These are phyloP conservation scores for Linnemannia hyalina DNA, from an alignment of 192 early-diverging fungal species.

Conservation along the genomic window DNA sequence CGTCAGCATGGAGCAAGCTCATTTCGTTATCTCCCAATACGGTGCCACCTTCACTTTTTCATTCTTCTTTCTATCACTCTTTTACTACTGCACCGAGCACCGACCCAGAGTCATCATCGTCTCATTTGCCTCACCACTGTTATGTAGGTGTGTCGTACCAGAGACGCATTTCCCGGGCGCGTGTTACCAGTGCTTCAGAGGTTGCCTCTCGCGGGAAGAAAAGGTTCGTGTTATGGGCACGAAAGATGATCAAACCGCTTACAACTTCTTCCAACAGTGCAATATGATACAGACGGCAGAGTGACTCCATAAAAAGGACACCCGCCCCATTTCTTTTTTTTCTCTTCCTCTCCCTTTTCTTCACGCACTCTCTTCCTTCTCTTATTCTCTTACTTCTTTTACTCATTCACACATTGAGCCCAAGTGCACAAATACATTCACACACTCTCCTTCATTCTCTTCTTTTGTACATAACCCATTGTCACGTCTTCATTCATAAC, in stretches of 20 bases:
- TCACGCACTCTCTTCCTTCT: not conserved
- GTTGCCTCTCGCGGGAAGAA: not conserved
- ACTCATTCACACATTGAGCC: not conserved
- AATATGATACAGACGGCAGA: not conserved
- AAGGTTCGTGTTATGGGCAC: not conserved
- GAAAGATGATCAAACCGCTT: too few relatives aligned
- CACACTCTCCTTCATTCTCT: not conserved
- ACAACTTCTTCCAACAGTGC: not conserved
- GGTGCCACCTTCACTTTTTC: too few relatives aligned
- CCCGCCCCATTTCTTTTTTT: not conserved
- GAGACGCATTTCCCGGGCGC: too few relatives aligned
- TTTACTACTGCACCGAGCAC: too few relatives aligned
- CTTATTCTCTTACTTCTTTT: not conserved
- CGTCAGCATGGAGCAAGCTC: not conserved
- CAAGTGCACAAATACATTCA: not conserved
- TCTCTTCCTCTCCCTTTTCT: not conserved
- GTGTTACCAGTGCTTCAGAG: not conserved
- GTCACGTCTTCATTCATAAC: not conserved
- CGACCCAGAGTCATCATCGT: too few relatives aligned
- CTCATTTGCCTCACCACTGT: too few relatives aligned
- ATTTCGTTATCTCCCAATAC: too few relatives aligned
- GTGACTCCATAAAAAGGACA: not conserved
- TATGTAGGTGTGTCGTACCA: too few relatives aligned
- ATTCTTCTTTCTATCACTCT: too few relatives aligned
- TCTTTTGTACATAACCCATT: not conserved